A percentile compares a stretch with the other conserved stretches of the same genome.
Conservation (phyloP, 176 grass and related monocot species). For the Triticum monococcum region DNA sequence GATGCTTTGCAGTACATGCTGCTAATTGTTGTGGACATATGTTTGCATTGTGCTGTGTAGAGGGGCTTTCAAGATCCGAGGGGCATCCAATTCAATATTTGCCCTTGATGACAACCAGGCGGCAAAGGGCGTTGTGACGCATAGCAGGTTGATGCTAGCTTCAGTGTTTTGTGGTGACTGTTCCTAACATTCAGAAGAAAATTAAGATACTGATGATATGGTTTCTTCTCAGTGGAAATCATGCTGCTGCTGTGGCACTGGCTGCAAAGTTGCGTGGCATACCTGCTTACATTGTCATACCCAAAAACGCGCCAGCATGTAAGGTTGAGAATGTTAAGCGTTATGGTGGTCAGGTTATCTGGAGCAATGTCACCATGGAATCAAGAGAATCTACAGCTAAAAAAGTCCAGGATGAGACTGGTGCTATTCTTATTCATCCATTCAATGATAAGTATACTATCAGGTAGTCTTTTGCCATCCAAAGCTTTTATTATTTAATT, state of each 20-base stretch:
- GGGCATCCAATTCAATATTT: slow-evolving; percentile 93
- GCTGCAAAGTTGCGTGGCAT: slow-evolving; percentile 86
- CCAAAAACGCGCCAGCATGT: slow-evolving; percentile 75
- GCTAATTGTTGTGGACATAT: not conserved
- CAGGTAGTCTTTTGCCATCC: slow-evolving; percentile 39
- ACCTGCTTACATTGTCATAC: slow-evolving; percentile 89
- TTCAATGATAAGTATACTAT: slow-evolving; percentile 89
- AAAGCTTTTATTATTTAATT: slow-evolving; percentile 13
- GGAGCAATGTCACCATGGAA: slow-evolving; percentile 71
- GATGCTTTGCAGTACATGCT: not conserved
- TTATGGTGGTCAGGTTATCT: slow-evolving; percentile 73
- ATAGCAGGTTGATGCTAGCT: slow-evolving; percentile 71
- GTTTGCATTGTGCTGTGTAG: slow-evolving; percentile 34
- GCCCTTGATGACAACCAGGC: slow-evolving; percentile 67
- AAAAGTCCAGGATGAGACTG: slow-evolving; percentile 78
- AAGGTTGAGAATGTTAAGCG: slow-evolving; percentile 89
- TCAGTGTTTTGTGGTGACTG: not conserved
- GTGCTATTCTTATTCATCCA: slow-evolving; percentile 83
- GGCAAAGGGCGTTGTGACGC: slow-evolving; percentile 83
- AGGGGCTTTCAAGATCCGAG: slow-evolving; percentile 91
- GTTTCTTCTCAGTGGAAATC: slow-evolving; percentile 63
- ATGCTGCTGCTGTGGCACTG: slow-evolving; percentile 86
- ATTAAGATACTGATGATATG: not conserved
- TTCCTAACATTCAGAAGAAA: not conserved
- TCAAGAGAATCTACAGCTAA: slow-evolving; percentile 72